Conservation (phyloP, 163 green algal species). For the Smithsoniella earleae region DNA sequence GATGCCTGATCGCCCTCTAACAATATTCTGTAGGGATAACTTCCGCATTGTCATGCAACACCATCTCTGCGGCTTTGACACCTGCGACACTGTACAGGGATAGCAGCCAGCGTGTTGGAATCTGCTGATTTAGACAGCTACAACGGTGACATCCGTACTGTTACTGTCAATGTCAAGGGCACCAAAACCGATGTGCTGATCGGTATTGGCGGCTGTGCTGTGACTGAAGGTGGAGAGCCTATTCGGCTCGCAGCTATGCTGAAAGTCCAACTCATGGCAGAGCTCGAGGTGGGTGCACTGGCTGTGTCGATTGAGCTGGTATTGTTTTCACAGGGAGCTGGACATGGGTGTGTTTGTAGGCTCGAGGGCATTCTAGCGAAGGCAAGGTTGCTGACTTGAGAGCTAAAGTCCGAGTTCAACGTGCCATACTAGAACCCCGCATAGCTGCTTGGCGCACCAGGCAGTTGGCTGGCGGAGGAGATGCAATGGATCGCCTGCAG, state of each 20-base stretch:
- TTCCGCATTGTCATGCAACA: neutral
- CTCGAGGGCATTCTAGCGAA: neutral
- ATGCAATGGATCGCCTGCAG: neutral
- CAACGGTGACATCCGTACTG: neutral
- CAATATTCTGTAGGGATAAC: neutral
- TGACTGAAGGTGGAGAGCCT: neutral
- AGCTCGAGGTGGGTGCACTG: neutral
- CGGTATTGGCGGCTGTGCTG: conserved; percentile 14
- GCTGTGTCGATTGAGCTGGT: neutral
- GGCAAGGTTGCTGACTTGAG: neutral
- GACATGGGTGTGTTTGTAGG: neutral
- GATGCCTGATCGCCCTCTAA: neutral
- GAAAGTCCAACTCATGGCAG: conserved; percentile 8
- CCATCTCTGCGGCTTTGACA: neutral
- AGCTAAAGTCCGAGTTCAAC: neutral
- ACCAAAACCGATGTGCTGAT: neutral
- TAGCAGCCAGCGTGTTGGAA: neutral
- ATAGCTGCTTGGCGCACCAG: neutral
- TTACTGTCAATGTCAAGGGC: neutral
- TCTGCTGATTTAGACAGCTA: neutral
- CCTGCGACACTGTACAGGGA: neutral
- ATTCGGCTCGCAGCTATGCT: neutral
- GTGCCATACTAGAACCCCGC: neutral
- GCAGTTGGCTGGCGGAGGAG: neutral
- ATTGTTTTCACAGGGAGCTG: neutral